Conservation (phyloP, 176 grass and related monocot genomes). For the Rhipidocladum racemiflorum region DNA sequence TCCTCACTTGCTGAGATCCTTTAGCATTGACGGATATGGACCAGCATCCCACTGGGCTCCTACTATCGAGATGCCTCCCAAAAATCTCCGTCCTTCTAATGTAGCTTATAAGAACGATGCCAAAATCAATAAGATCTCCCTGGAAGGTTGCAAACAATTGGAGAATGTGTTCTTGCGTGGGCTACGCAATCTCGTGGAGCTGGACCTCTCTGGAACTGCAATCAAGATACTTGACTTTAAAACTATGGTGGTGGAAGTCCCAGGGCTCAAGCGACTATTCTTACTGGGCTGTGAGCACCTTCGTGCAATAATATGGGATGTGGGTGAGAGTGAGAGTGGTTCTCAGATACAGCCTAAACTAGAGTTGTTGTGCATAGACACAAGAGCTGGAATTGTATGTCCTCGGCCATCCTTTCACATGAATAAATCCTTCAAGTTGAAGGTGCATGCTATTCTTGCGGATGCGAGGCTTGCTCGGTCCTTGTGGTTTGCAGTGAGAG, state of each 20-base stretch:
- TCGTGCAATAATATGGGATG: background rate
- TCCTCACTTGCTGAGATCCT: background rate
- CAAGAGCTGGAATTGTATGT: too few species aligned
- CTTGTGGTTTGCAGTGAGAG: too few species aligned
- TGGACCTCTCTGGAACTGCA: background rate
- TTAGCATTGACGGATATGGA: constrained; percentile 1
- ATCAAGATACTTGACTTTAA: constrained; percentile 2
- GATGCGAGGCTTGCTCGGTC: too few species aligned
- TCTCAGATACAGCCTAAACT: background rate
- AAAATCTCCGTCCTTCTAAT: background rate
- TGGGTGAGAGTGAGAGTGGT: accelerated
- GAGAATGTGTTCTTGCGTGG: background rate
- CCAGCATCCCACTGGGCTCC: background rate
- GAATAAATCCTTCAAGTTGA: too few species aligned
- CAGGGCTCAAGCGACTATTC: background rate
- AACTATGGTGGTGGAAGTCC: background rate
- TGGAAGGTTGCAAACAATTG: background rate
- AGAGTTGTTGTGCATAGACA: background rate
- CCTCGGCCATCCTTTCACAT: too few species aligned
- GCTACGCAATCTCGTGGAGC: background rate
- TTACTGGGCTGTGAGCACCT: background rate
- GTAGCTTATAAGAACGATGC: too few species aligned
- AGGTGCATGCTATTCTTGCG: too few species aligned
- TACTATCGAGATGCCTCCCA: background rate
- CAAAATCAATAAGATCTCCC: background rate